A percentile compares a stretch with the other conserved stretches of the same genome.
These are phyloP conservation scores for Petunia secreta DNA, from an alignment of 257 asterid species.

Conservation along the genomic window DNA sequence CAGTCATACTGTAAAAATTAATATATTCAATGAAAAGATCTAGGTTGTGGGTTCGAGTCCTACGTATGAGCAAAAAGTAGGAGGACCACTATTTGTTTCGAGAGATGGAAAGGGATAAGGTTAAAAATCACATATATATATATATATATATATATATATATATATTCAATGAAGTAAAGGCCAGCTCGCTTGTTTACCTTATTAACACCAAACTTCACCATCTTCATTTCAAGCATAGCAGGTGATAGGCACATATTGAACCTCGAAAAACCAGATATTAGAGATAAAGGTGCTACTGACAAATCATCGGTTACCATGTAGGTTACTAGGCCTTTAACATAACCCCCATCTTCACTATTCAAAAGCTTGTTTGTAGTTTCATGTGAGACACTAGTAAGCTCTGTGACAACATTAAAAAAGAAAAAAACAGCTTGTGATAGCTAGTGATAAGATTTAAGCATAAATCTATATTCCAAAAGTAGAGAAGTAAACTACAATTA, in stretches of 20 bases:
- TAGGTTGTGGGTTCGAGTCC: too few species aligned
- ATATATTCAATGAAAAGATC: too few species aligned
- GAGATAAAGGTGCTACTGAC: neutral
- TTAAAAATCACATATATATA: too few species aligned
- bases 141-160: neutral
- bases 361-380: neutral
- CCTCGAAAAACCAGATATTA: neutral
- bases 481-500: neutral
- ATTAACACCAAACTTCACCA: slow-evolving; percentile 15
- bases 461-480: neutral
- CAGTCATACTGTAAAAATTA: too few species aligned
- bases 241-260: too few species aligned
- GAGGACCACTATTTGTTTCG: too few species aligned
- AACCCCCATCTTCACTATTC: neutral
- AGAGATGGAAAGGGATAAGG: too few species aligned
- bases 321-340: neutral
- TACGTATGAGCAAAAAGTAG: too few species aligned
- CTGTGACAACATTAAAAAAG: neutral
- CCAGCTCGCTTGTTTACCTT: neutral
- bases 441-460: neutral
- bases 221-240: neutral
- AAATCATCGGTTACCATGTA: slow-evolving; percentile 18
- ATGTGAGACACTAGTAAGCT: neutral
- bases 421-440: neutral
- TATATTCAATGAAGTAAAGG: neutral